A percentile compares a stretch with the other conserved stretches of the same genome.
Evolutionary conservation across 2,329 filamentous ascomycete species (phyloP).

Genomic region (Pyrenochaeta sp.): DNA sequence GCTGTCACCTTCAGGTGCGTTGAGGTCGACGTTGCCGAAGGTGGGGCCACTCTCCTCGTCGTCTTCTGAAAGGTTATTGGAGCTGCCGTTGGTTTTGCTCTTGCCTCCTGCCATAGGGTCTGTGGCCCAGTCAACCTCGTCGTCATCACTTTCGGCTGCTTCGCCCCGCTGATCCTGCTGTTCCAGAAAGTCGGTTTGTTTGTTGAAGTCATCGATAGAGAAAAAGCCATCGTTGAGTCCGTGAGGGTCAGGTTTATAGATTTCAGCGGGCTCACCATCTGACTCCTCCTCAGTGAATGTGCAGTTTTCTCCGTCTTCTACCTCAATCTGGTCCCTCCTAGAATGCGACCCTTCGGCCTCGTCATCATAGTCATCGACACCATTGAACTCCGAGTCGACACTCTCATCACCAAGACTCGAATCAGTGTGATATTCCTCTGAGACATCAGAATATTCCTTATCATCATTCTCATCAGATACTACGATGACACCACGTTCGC

Average conservation of each 20-base stretch:
- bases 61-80: slow-evolving; percentile 59
- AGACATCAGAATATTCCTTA: slow-evolving; percentile 46
- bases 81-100: slow-evolving; percentile 33
- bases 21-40: slow-evolving; percentile 80
- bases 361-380: slow-evolving; percentile 33
- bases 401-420: slow-evolving; percentile 43
- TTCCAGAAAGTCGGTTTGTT: slow-evolving; percentile 88
- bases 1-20: slow-evolving; percentile 74
- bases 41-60: slow-evolving; percentile 80
- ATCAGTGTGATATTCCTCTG: slow-evolving; percentile 37
- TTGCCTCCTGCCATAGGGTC: slow-evolving; percentile 68
- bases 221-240: slow-evolving; percentile 98
- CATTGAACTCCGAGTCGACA: slow-evolving; percentile 45
- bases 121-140: slow-evolving; percentile 86
- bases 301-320: slow-evolving; percentile 45
- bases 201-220: slow-evolving; percentile 97
- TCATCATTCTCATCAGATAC: slow-evolving; percentile 30
- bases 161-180: slow-evolving; percentile 82
- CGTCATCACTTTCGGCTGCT: slow-evolving; percentile 76
- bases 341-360: slow-evolving; percentile 39
- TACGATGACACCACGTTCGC: slow-evolving; percentile 29
- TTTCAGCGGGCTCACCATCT: slow-evolving; percentile 58
- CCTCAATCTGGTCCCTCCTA: slow-evolving; percentile 39
- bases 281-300: slow-evolving; percentile 53
- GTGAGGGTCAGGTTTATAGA: slow-evolving; percentile 75